Base-by-base conservation (phyloP, 2,329 filamentous ascomycete genomes). In the Aspergillus pseudonomiae region DNA sequence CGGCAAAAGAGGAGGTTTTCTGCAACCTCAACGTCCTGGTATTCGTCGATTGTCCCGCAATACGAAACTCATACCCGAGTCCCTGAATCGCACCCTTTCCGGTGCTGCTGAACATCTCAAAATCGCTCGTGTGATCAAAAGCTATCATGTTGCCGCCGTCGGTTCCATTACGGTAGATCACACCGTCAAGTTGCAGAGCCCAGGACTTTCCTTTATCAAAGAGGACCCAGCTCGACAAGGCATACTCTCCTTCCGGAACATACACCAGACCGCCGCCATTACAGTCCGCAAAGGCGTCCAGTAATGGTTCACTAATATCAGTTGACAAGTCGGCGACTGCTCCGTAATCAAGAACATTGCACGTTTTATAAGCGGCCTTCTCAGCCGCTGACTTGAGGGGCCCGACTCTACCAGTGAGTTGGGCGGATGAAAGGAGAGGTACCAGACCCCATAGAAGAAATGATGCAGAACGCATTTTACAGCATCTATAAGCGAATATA, bases 81-180 rank as follows among this genome's bases (percentile, higher is more conserved):
- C 83, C 84, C 71, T 86, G 84, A 30, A 86, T 75, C 24, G 84
- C 83, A 60, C 84, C 84, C 62, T 79, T 77, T 16, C 81, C 82
- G 4, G 79, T 85, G 46, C 79, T 82, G 46, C 82, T 85, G 72
- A 84, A 85, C 61, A 86, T 65, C 68, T 86, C 84, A 59, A 86
- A 85, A 67, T 86, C 83, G 59, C 74, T 78, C 7, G 78, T 77
- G 63, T 83, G 80, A 64, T 83, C 76, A 59, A 86, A 78, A 64
- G 81, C 78, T 65, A 86, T 80, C 84, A 86, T 86, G 64, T 86
- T 85, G 2, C 83, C 84, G 10, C 73, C 80, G 7, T 70, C 80
- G 6, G 78, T 81, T 5, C 83, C 82, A n/a, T 79, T 83, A 0
- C 84, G 80, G 68, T 83, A 83, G 63, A 87, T 83, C 28, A 77